Evolutionary conservation across 768 basidiomycete genomes (phyloP), one percentile per base, ranked within the genome.

Genomic region (Boletus rubroflammeus): DNA sequence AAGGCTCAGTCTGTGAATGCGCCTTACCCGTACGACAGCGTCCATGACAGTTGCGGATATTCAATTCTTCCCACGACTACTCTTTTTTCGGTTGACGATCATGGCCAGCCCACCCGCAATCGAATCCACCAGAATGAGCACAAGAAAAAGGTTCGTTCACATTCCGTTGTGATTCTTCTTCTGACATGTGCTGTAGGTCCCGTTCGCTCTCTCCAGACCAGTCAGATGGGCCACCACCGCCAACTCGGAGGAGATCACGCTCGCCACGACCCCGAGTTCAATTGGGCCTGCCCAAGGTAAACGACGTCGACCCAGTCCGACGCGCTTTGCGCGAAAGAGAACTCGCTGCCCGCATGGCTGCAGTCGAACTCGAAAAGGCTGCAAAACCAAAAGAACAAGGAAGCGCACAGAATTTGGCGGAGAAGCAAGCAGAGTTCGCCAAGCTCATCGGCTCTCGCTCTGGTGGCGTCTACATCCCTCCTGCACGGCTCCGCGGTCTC

Each of bases 391-490:
- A 75, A 21, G 73, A 67, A 68, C 80, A 78, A 58, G 68, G 66
- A 15, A 69, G 65, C 58, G 69, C 76, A 54, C 76, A 78, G 66
- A 76, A 76, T 41, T 17, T 59, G 42, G 83, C 81, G 48, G 88
- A 92, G 61, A 83, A 86, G 17, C 78, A 84, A 60, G 92, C 91
- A 25, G 95, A 97, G 70, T 95, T 96, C 66, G 84, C 90, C 5
- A 96, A 96, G 72, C 78, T 96, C 55, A 68, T 89, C 2, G 82
- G 80, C 35, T 84, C 90, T 17, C 84, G 88, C 28, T 90, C 90
- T 19, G 97, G 96, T 13, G 97, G 97, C 28, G 93, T 97, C 13
- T 99, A 99, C 70, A 86, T 99, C 69, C 97, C 97, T 1, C 97
- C 97, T 14, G 95, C 93, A 35, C 83, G 95, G 25, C 76, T 98